These are phyloP conservation scores for Fusarium sp. DNA, from an alignment of 2,329 filamentous ascomycete genomes.

Conservation along the genomic window DNA sequence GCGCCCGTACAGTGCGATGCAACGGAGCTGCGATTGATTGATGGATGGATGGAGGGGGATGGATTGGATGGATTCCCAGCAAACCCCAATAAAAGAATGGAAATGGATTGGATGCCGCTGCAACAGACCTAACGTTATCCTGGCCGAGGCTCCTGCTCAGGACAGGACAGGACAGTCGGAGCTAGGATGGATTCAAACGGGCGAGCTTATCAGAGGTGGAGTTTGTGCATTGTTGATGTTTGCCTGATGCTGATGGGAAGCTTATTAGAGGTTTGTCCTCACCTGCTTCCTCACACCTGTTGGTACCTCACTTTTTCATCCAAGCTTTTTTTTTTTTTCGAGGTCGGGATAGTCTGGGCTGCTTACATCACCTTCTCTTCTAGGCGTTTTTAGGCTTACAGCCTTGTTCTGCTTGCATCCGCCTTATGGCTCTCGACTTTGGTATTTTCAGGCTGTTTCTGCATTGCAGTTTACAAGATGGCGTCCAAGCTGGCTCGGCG, in stretches of 20 bases:
- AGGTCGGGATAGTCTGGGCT: neutral
- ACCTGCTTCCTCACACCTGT: neutral
- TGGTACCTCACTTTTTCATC: neutral
- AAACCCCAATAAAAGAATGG: neutral
- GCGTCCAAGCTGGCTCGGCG: constrained; percentile 24
- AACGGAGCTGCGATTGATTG: constrained; percentile 18
- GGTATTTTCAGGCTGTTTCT: constrained; percentile 21
- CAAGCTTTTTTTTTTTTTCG: neutral
- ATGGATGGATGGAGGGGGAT: neutral
- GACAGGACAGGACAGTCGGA: neutral
- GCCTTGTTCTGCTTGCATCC: constrained; percentile 7
- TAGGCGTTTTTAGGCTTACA: constrained; percentile 5
- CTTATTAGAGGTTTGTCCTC: constrained; percentile 3
- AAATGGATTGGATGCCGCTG: neutral
- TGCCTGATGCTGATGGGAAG: constrained; percentile 10
- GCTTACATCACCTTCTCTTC: constrained; percentile 37
- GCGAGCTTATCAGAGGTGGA: constrained; percentile 13
- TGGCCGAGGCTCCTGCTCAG: constrained; percentile 8
- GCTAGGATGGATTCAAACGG: constrained; percentile 1
- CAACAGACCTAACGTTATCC: constrained; percentile 1
- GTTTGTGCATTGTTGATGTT: constrained; percentile 16
- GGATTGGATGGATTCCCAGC: neutral
- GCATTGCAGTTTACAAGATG: neutral
- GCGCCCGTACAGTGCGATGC: constrained; percentile 44
- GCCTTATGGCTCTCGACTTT: constrained; percentile 12